A percentile compares a stretch with the other conserved stretches of the same genome.
phyloP scores from a whole-genome alignment of 176 grass and related monocot genomes.

The Triticum dicoccoides region DNA sequence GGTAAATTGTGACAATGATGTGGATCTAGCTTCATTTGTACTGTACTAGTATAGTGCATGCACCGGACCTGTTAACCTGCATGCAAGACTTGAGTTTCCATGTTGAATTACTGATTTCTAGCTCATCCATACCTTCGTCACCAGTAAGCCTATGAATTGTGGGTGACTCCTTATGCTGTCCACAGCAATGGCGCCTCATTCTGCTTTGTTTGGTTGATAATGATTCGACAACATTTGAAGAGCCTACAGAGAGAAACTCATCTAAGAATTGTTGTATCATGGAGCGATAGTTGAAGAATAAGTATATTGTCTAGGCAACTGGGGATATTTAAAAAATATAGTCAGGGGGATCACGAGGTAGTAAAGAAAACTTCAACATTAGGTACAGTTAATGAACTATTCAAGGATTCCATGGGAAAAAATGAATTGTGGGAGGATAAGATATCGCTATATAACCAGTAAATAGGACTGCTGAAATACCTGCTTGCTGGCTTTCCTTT shows the following conservation, averaged over 20 bases:
- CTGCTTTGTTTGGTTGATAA: background rate
- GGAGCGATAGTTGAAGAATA: background rate
- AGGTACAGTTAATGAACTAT: too few species aligned
- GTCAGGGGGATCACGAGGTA: background rate
- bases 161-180: background rate
- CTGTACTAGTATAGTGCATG: background rate
- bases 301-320: background rate
- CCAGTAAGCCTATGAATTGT: too few species aligned
- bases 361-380: background rate
- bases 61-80: background rate
- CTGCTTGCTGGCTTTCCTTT: background rate
- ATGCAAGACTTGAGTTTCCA: background rate
- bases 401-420: too few species aligned
- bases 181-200: background rate
- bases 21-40: background rate
- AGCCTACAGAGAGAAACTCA: background rate
- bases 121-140: background rate
- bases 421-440: background rate
- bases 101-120: background rate
- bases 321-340: background rate
- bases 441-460: background rate
- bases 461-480: background rate
- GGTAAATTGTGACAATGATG: background rate
- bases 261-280: background rate
- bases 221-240: background rate